Evolutionary conservation across 164 flowering plant species (phyloP), one percentile per base, ranked within the genome.

Genomic region (Liriodendron chinense): DNA sequence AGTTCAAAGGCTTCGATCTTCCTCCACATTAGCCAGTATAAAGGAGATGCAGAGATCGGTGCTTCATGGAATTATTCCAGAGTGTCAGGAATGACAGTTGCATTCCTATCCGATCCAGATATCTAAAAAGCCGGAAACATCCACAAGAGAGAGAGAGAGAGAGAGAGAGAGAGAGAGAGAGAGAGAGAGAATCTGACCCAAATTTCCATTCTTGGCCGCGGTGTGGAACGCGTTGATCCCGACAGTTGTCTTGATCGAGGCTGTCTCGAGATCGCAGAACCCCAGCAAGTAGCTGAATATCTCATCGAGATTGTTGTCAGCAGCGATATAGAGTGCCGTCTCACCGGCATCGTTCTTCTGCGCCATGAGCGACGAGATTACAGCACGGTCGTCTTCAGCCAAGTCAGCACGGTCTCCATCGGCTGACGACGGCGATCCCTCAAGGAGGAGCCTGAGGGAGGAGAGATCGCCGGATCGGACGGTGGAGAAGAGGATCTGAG

Each of bases 201-300:
- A 74, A 81, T 94, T 87, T 21, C 99, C 99, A 34, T 78, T 77
- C 78, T 86, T 86, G 12, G 97, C 95, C 13, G 99, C 99, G n/a
- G 89, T 90, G 74, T 94, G 98, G 76, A 96, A 90, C 3, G 95
- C 87, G 75, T 87, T 69, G 84, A 89, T 66, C 76, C 88, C 97
- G 13, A 85, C 65, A 76, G 84, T 91, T 9, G 99, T 89, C 87
- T 91, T 87, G 73, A 94, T 85, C 83, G 72, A 73, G 9, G 84
- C 89, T 56, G 73, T 79, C n/a, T 82, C 69, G 18, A 90, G 68
- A 83, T 89, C 86, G 81, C 86, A 89, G 73, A 87, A 86, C 76
- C 49, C 23, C 62, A 94, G 75, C 91, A 96, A 84, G 80, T 86
- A 90, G 2, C 74, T 75, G 72, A 94, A 86, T 9, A 87, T 74